A percentile compares a stretch with the other conserved stretches of the same genome.
Conservation (phyloP, 2,329 filamentous ascomycete species). For the Aureobasidium zeae region DNA sequence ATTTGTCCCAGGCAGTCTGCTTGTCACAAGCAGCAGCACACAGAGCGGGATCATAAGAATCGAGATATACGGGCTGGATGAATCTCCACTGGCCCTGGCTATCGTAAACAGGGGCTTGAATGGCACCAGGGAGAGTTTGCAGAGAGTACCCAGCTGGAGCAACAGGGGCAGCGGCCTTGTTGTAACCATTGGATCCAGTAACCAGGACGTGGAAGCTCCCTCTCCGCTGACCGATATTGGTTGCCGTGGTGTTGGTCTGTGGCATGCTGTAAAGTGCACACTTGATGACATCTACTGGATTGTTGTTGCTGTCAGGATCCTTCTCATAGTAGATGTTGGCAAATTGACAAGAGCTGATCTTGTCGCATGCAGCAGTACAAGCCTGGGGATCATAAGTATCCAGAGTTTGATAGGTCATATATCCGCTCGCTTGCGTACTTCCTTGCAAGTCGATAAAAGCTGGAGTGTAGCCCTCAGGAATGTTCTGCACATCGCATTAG, state of each 20-base stretch:
- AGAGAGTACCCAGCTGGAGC: conserved; percentile 22
- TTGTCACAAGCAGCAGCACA: conserved; percentile 24
- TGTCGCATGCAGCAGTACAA: conserved; percentile 20
- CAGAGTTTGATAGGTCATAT: conserved; percentile 12
- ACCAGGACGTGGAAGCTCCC: conserved; percentile 33
- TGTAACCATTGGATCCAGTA: conserved; percentile 35
- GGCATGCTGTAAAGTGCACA: conserved; percentile 30
- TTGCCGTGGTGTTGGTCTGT: conserved; percentile 25
- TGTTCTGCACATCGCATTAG: neutral
- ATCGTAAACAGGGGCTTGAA: conserved; percentile 26
- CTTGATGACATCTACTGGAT: conserved; percentile 22
- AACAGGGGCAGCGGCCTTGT: conserved; percentile 19
- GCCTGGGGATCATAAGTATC: conserved; percentile 19
- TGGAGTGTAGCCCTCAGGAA: conserved; percentile 12
- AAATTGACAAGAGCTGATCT: conserved; percentile 18
- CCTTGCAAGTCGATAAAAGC: conserved; percentile 8
- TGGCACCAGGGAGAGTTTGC: conserved; percentile 25
- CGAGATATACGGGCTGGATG: conserved; percentile 15
- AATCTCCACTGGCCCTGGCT: conserved; percentile 25
- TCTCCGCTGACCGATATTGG: conserved; percentile 29
- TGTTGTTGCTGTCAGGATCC: conserved; percentile 12
- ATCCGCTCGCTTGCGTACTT: conserved; percentile 4
- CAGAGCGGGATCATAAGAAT: conserved; percentile 21
- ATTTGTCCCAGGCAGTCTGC: conserved; percentile 22
- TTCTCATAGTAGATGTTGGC: conserved; percentile 24